Conservation (phyloP, 345 rosid species). For the Pseudoturritis turrita region DNA sequence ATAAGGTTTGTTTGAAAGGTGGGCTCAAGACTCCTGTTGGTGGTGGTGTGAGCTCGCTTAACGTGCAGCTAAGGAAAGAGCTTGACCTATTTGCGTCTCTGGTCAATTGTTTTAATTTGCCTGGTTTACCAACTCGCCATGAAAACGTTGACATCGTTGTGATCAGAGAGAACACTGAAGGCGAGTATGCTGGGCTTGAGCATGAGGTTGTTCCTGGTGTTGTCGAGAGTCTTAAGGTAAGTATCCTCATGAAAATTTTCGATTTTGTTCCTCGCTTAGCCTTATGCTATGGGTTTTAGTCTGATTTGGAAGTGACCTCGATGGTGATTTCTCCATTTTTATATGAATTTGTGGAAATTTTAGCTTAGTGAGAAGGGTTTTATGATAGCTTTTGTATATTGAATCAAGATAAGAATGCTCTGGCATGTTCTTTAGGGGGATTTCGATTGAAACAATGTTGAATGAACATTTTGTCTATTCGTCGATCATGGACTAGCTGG, state of each 20-base stretch:
- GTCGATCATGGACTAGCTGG: background rate
- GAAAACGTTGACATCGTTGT: constrained; percentile 90
- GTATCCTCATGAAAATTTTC: background rate
- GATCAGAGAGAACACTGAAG: constrained; percentile 95
- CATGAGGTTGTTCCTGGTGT: constrained; percentile 99
- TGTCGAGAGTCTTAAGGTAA: constrained; percentile 93
- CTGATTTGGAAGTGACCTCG: background rate
- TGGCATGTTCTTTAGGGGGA: background rate
- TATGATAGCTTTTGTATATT: too few species aligned
- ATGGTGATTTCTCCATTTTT: too few species aligned
- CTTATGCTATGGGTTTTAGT: background rate
- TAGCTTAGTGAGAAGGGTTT: background rate
- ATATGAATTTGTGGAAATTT: background rate
- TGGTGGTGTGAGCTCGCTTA: constrained; percentile 91
- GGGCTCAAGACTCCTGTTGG: constrained; percentile 93
- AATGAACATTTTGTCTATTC: background rate
- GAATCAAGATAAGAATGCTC: too few species aligned
- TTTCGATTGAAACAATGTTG: background rate
- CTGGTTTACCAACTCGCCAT: constrained; percentile 86
- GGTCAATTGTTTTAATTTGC: constrained; percentile 78
- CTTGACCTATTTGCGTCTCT: constrained; percentile 92
- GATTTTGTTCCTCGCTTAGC: background rate
- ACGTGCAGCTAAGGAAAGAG: constrained; percentile 81
- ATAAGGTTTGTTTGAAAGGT: constrained; percentile 93
- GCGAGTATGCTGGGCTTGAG: constrained; percentile 89